Base-by-base conservation (phyloP, 805 yeast genomes). In the Metschnikowia noctiluminum region DNA sequence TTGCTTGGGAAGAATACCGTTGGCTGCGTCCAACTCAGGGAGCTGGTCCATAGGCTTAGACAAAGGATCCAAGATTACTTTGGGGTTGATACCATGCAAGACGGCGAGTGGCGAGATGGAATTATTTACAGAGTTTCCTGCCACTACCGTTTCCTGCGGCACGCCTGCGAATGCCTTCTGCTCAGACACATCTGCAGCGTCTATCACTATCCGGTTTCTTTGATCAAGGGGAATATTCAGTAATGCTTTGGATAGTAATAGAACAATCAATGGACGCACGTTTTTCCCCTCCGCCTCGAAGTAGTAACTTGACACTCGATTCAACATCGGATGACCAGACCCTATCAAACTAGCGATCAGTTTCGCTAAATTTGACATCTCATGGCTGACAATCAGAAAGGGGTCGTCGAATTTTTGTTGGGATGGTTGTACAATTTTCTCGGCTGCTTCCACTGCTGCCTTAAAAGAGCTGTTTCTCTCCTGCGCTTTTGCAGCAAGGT, bases 281-380 rank as follows among this genome's bases (percentile, higher is more conserved):
- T 91, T 95, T 67, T 94, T 94, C 7, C 99, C 98, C 63, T 92
- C 96, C 15, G 94, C 88, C 68, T 91, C 96, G 59, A 94, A 94
- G 70, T 94, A 94, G 70, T 94, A 94, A 34, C 89, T 81, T n/a
- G 96, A 85, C 4, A 92, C 96, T 56, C 95, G 77, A 68, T 92
- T 91, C 52, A 92, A 75, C 10, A 94, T 85, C 1, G 98, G 97
- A 62, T 92, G 97, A 2, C 97, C 96, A 0, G 95, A 85, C 1
- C 98, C 97, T 49, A 92, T 84, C 46, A 94, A 74, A 15, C 77
- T 72, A 42, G 96, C 95, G 53, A 92, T 94, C 62, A 90, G 89
- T 61, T 80, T 81, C 28, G 96, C 97, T 60, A 92, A 69, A 34
- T 81, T 82, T 21, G 90, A 83, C 99, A 92, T 92, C 62, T 92